Evolutionary conservation across 305 asterid genomes (phyloP).

Genomic region (Fraxinus nigra): DNA sequence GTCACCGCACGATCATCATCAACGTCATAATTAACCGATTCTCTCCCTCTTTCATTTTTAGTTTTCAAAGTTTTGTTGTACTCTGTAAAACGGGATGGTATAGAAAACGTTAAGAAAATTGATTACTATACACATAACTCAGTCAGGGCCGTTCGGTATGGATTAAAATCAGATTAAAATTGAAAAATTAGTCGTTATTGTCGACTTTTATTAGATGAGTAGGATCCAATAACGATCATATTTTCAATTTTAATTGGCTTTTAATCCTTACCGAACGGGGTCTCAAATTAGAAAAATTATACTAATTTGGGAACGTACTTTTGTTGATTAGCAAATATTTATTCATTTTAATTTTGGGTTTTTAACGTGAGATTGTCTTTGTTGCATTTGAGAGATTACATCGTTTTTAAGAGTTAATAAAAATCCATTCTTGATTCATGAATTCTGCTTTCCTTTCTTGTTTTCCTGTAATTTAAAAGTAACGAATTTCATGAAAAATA

Average conservation of each 20-base stretch:
- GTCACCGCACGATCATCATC: constrained; percentile 57
- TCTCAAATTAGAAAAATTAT: not conserved
- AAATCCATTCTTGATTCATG: not conserved
- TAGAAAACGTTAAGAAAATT: not conserved
- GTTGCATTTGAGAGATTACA: not conserved
- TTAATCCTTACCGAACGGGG: too few relatives aligned
- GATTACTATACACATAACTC: not conserved
- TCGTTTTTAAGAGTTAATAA: not conserved
- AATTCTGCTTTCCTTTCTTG: too few relatives aligned
- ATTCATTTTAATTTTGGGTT: not conserved
- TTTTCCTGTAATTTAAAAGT: too few relatives aligned
- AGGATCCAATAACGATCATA: too few relatives aligned
- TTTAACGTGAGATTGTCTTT: not conserved
- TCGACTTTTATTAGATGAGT: too few relatives aligned
- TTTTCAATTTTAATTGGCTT: too few relatives aligned
- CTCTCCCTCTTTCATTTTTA: constrained; percentile 26
- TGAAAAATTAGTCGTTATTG: too few relatives aligned
- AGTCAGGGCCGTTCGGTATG: too few relatives aligned
- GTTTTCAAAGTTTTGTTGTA: constrained; percentile 26
- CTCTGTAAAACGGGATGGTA: not conserved
- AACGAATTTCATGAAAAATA: too few relatives aligned
- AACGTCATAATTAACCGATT: constrained; percentile 35
- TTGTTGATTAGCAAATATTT: not conserved
- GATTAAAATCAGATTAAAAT: too few relatives aligned
- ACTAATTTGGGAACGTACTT: not conserved